phyloP scores from a whole-genome alignment of 83 land plant species.

The Picea abies region DNA sequence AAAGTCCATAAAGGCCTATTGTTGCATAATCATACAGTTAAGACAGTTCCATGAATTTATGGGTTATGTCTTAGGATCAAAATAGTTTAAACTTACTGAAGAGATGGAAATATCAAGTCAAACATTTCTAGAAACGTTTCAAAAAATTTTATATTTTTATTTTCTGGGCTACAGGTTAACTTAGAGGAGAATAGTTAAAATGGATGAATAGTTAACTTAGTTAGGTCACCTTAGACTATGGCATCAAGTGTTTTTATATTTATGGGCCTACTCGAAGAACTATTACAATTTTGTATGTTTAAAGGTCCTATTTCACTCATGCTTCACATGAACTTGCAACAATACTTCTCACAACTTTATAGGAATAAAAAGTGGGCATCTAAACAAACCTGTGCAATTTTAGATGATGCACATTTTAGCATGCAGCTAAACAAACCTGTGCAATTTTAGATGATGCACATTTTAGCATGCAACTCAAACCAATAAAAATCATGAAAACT shows the following conservation, averaged over 20 bases:
- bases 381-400: too few relatives aligned
- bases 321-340: not conserved
- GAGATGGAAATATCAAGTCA: not conserved
- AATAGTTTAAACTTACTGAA: not conserved
- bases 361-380: too few relatives aligned
- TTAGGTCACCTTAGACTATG: not conserved
- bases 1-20: too few relatives aligned
- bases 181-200: not conserved
- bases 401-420: too few relatives aligned
- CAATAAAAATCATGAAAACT: too few relatives aligned
- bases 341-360: not conserved
- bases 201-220: not conserved
- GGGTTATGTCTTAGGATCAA: not conserved
- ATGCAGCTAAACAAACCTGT: too few relatives aligned
- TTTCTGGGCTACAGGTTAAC: not conserved
- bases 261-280: not conserved
- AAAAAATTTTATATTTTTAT: not conserved
- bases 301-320: not conserved
- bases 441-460: too few relatives aligned
- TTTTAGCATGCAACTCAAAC: too few relatives aligned
- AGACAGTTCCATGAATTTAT: too few relatives aligned
- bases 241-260: not conserved
- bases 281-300: not conserved
- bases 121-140: not conserved
- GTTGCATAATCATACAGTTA: too few relatives aligned